phyloP scores from a whole-genome alignment of 108 stramenopile species.

The Fragilaria radians region DNA sequence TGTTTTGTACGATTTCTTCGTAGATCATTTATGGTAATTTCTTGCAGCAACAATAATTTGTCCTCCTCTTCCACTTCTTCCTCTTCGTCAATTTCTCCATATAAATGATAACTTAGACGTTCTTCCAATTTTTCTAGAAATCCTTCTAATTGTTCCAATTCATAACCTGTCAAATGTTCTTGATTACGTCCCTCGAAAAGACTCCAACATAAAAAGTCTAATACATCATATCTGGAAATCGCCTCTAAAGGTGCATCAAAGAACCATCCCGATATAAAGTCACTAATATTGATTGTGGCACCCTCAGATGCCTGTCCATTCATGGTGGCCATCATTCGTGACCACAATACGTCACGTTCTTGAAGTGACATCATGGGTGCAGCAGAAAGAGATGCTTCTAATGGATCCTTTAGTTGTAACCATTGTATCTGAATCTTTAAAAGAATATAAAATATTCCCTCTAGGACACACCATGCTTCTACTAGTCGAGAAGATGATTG shows the following conservation, averaged over 20 bases:
- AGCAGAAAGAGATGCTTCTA: slow-evolving; percentile 59
- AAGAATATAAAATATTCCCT: slow-evolving; percentile 69
- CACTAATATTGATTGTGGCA: slow-evolving; percentile 38
- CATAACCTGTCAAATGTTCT: slow-evolving; percentile 77
- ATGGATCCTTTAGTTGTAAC: slow-evolving; percentile 62
- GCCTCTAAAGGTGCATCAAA: slow-evolving; percentile 63
- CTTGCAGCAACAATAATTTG: slow-evolving; percentile 7
- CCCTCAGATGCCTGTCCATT: slow-evolving; percentile 6
- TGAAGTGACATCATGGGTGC: slow-evolving; percentile 66
- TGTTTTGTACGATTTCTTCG: not conserved
- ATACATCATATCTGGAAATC: slow-evolving; percentile 75
- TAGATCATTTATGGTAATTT: too few species aligned
- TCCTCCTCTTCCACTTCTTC: slow-evolving; percentile 8
- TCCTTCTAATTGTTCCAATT: slow-evolving; percentile 54
- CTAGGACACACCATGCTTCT: slow-evolving; percentile 74
- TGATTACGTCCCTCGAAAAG: slow-evolving; percentile 86
- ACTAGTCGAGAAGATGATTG: slow-evolving; percentile 40
- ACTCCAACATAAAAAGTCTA: slow-evolving; percentile 72
- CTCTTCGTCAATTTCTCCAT: slow-evolving; percentile 31
- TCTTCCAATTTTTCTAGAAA: slow-evolving; percentile 71
- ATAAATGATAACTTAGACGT: slow-evolving; percentile 47
- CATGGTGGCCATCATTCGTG: slow-evolving; percentile 38
- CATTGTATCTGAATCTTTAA: slow-evolving; percentile 54
- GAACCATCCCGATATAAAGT: slow-evolving; percentile 79
- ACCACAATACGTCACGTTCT: slow-evolving; percentile 60